These are phyloP conservation scores for Fusarium buharicum DNA, from an alignment of 2,329 filamentous ascomycete species.

Conservation along the genomic window DNA sequence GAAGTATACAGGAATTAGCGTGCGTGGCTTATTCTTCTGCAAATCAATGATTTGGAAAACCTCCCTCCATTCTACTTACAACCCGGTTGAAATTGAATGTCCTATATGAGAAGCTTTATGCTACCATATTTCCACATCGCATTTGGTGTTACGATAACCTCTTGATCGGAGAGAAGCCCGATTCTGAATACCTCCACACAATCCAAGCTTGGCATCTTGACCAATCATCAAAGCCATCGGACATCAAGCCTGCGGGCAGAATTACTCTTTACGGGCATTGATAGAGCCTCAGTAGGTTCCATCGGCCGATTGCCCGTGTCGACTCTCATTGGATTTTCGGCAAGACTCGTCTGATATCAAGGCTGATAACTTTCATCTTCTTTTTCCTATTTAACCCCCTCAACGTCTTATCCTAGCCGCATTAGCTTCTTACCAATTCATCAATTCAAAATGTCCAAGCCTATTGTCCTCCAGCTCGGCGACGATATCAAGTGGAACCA, in stretches of 20 bases:
- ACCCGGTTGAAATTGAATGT: too few species aligned
- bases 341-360: conserved; percentile 5
- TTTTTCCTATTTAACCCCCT: neutral
- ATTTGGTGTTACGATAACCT: too few species aligned
- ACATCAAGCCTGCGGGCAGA: neutral
- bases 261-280: conserved; percentile 21
- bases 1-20: too few species aligned
- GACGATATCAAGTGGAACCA: conserved; percentile 46
- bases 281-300: conserved; percentile 25
- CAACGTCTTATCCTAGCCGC: neutral
- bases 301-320: conserved; percentile 37
- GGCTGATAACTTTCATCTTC: neutral
- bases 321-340: conserved; percentile 16
- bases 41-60: too few species aligned
- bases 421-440: neutral
- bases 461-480: conserved; percentile 45
- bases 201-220: neutral
- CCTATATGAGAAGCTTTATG: too few species aligned
- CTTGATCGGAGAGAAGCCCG: conserved; percentile 20
- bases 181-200: neutral
- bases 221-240: conserved; percentile 7
- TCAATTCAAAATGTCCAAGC: conserved; percentile 35
- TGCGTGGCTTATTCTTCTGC: too few species aligned
- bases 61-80: too few species aligned
- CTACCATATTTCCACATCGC: too few species aligned